Evolutionary conservation across 169 alveolate genomes (phyloP).

Genomic region (Ichthyophthirius multifiliis): DNA sequence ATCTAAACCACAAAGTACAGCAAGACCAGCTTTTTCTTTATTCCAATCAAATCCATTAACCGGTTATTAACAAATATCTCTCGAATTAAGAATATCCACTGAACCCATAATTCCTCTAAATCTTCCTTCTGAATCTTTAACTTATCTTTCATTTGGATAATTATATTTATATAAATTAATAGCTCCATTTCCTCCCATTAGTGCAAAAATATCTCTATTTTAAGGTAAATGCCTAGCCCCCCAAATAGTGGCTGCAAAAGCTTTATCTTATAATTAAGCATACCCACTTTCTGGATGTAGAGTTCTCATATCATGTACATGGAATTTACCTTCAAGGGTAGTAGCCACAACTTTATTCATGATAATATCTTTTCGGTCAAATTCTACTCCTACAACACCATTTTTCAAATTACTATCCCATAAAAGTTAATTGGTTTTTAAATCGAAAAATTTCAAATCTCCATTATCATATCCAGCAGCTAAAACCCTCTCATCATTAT

Average conservation of each 20-base stretch:
- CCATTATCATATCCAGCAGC: constrained; percentile 95
- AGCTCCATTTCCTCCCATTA: constrained; percentile 90
- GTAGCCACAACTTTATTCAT: constrained; percentile 91
- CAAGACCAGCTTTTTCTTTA: constrained; percentile 74
- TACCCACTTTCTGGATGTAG: constrained; percentile 86
- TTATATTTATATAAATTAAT: constrained; percentile 78
- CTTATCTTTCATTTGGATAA: constrained; percentile 79
- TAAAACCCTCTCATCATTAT: constrained; percentile 84
- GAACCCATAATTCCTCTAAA: constrained; percentile 90
- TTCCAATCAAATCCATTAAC: constrained; percentile 90
- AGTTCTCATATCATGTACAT: constrained; percentile 89
- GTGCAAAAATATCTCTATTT: constrained; percentile 88
- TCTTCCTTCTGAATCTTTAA: constrained; percentile 81
- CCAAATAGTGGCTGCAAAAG: constrained; percentile 91
- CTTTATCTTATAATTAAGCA: constrained; percentile 80
- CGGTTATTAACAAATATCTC: constrained; percentile 90
- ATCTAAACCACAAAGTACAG: constrained; percentile 86
- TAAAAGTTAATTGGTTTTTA: constrained; percentile 72
- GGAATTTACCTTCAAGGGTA: constrained; percentile 89
- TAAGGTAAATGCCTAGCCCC: constrained; percentile 91
- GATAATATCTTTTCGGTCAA: constrained; percentile 87
- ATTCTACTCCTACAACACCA: constrained; percentile 91
- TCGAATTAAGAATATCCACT: constrained; percentile 85
- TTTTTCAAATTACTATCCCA: constrained; percentile 91
- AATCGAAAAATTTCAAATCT: constrained; percentile 91